phyloP scores from a whole-genome alignment of 2,329 filamentous ascomycete genomes.

The Coniella lustricola region DNA sequence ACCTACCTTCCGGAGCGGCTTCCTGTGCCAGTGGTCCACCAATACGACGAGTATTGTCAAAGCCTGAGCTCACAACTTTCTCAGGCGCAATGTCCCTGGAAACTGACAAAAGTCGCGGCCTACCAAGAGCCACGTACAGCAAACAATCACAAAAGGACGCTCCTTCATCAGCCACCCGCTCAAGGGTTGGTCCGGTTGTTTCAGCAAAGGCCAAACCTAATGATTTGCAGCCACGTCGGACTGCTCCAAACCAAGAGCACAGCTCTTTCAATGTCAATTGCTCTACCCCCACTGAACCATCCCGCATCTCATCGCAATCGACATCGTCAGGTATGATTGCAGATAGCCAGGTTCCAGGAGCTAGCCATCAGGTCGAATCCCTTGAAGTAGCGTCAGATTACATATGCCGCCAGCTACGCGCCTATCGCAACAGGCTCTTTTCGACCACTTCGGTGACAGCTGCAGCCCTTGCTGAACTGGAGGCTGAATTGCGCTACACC shows the following conservation, averaged over 20 bases:
- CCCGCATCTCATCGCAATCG: constrained; percentile 48
- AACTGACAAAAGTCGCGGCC: constrained; percentile 44
- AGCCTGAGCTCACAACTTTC: constrained; percentile 79
- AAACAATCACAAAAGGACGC: constrained; percentile 47
- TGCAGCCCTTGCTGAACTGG: constrained; percentile 54
- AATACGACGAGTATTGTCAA: constrained; percentile 77
- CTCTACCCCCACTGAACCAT: constrained; percentile 37
- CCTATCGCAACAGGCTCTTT: constrained; percentile 56
- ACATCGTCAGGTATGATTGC: constrained; percentile 32
- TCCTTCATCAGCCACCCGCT: constrained; percentile 19
- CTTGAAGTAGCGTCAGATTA: constrained; percentile 59
- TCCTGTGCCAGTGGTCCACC: constrained; percentile 58
- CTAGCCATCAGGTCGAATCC: constrained; percentile 39
- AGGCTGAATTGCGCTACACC: constrained; percentile 58
- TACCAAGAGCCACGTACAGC: constrained; percentile 34
- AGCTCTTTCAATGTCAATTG: constrained; percentile 37
- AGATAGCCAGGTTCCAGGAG: constrained; percentile 41
- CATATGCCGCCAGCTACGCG: constrained; percentile 52
- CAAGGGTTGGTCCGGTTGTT: too few relatives aligned
- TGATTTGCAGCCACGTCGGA: constrained; percentile 41
- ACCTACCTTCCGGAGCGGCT: constrained; percentile 41
- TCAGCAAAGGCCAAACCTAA: too few relatives aligned
- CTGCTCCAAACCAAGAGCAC: constrained; percentile 36
- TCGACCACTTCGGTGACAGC: constrained; percentile 48
- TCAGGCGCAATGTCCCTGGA: constrained; percentile 39